Evolutionary conservation across 225 moss, liverwort and hornwort genomes (phyloP).

Genomic region (Physcomitrellopsis africana): DNA sequence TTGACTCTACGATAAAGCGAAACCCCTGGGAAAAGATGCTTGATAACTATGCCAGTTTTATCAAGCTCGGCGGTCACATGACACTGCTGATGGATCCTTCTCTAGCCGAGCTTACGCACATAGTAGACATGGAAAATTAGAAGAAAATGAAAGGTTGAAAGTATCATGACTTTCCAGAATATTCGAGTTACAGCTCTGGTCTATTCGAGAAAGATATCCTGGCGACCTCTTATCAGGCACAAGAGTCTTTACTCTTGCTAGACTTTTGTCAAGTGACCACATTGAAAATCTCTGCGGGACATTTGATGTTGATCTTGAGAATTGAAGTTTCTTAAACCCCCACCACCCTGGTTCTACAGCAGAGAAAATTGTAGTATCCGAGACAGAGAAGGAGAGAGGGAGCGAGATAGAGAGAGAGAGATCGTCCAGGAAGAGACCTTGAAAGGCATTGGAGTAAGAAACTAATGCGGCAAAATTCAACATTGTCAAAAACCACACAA

Average conservation of each 20-base stretch:
- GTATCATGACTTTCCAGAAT: no score
- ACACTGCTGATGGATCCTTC: no score
- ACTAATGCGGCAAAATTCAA: neutral
- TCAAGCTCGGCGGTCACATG: no score
- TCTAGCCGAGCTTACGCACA: no score
- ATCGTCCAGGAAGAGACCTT: neutral
- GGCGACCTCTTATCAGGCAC: neutral
- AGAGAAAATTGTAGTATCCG: neutral
- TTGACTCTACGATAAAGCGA: no score
- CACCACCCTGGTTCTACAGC: neutral
- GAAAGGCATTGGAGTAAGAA: neutral
- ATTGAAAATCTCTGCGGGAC: neutral
- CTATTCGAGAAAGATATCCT: no score
- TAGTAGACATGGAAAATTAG: no score
- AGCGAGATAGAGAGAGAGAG: neutral
- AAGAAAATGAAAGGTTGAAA: no score
- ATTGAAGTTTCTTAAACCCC: neutral
- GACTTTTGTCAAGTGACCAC: neutral
- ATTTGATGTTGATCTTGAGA: neutral
- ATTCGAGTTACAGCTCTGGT: no score
- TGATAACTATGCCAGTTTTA: no score
- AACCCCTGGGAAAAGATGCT: no score
- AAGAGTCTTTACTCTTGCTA: neutral
- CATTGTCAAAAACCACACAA: neutral
- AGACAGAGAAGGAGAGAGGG: neutral